Evolutionary conservation across 164 flowering plant species (phyloP), one percentile per base, ranked within the genome.

Genomic region (Annona cherimola): DNA sequence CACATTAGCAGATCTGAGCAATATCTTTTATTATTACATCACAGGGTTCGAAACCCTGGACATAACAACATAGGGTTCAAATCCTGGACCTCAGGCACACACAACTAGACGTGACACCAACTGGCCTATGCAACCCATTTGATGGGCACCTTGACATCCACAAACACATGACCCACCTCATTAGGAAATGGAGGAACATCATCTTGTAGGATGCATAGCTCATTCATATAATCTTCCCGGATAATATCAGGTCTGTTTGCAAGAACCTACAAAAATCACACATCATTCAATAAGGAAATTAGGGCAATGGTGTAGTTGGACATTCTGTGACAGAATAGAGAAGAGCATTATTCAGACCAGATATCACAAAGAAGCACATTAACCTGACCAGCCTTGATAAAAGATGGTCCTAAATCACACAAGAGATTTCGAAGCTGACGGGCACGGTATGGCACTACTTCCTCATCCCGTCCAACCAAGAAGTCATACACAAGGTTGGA

Each of bases 301-400:
- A 42, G 19, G 20, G 44, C 18, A 35, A 4, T 40, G 18, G 20
- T 66, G 3, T 3, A 18, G 18, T 66, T 44, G 35, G 69, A 43
- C 55, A 66, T 66, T 20, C 42, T 2, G 26, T n/a, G 9, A 66
- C 45, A 64, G 2, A 7, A 42, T 5, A 57, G 63, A 59, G 6
- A 16, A 59, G 1, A 39, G 8, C 50, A 69, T 18, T 16, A 64
- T 39, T 42, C 46, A 45, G 19, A 61, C 7, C n/a, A 35, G 3
- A 50, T 42, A 60, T 7, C n/a, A 35, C 4, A 50, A 61, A 60
- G 3, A 26, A 68, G 18, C 6, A 70, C 55, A 12, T 2, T 41
- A 74, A 95, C 99, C 98, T 95, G 99, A 7, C 99, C 98, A 50
- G 94, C 99, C 88, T 95, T 93, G 74, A 95, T 89, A 77, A 95